These are phyloP conservation scores for Sugiyamaella qingdaonensis DNA, from an alignment of 805 yeast genomes.

Conservation along the genomic window DNA sequence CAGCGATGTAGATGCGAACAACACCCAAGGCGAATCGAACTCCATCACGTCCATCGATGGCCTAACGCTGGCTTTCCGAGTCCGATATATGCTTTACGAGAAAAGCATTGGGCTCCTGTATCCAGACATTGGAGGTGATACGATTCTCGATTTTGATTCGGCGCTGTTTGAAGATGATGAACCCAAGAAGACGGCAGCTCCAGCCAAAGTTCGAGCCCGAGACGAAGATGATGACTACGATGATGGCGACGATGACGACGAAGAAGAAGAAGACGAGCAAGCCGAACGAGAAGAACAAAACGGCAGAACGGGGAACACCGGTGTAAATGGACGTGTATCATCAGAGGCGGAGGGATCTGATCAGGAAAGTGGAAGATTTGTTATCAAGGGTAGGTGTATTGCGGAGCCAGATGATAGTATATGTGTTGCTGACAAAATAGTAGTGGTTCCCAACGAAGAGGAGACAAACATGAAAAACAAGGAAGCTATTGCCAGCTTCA, in stretches of 20 bases:
- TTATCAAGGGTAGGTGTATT: constrained; percentile 10
- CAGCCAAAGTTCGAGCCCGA: constrained; percentile 1
- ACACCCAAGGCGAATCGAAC: background rate
- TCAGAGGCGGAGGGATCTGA: background rate
- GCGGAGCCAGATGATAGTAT: background rate
- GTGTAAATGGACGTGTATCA: too few species aligned
- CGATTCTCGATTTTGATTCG: constrained; percentile 22
- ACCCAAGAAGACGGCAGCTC: background rate
- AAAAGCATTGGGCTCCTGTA: constrained; percentile 28
- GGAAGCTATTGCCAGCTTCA: constrained; percentile 31
- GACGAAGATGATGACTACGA: constrained; percentile 35
- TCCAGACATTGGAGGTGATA: constrained; percentile 18
- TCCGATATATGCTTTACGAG: constrained; percentile 40
- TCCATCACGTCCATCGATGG: constrained; percentile 28
- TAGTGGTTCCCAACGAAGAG: constrained; percentile 3
- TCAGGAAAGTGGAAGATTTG: constrained; percentile 6
- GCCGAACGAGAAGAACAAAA: background rate
- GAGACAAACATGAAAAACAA: constrained; percentile 18
- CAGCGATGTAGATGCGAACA: background rate
- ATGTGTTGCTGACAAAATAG: background rate
- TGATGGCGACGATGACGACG: constrained; percentile 39
- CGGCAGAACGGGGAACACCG: background rate
- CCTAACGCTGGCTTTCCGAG: constrained; percentile 34
- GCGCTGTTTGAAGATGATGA: constrained; percentile 23
- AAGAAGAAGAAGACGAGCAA: constrained; percentile 19